Conservation (phyloP, 306 rosid species). For the Begonia masoniana region DNA sequence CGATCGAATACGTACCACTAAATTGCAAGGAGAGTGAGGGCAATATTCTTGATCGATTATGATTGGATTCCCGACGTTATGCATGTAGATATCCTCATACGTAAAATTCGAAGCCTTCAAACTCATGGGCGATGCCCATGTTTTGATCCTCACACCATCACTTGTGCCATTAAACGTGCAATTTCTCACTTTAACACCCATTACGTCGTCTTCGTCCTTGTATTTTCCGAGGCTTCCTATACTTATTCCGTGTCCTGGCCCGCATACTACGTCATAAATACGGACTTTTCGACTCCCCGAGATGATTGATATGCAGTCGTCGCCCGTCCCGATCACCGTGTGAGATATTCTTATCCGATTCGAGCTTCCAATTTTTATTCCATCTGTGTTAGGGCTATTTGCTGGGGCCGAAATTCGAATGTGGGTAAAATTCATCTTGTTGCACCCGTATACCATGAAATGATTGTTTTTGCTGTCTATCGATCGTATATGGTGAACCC, state of each 20-base stretch:
- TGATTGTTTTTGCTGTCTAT: conserved; percentile 37
- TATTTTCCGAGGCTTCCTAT: conserved; percentile 46
- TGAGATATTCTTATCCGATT: conserved; percentile 13
- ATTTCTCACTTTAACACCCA: conserved; percentile 23
- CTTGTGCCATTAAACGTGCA: conserved; percentile 26
- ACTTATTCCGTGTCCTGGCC: conserved; percentile 73
- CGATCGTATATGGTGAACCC: conserved; percentile 30
- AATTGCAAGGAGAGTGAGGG: conserved; percentile 16
- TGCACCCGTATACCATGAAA: conserved; percentile 24
- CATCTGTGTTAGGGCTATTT: conserved; percentile 60
- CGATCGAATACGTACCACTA: conserved; percentile 15
- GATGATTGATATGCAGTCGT: conserved; percentile 46
- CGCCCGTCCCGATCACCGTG: conserved; percentile 28
- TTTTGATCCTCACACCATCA: conserved; percentile 51
- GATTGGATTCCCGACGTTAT: conserved; percentile 29
- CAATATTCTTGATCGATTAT: conserved; percentile 50
- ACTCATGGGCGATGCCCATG: conserved; percentile 32
- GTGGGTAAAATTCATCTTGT: conserved; percentile 20
- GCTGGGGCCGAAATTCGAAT: conserved; percentile 25
- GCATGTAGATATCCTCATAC: conserved; percentile 39
- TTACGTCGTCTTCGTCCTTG: conserved; percentile 20
- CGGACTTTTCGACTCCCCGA: conserved; percentile 20
- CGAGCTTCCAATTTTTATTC: conserved; percentile 42
- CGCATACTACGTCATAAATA: conserved; percentile 26
- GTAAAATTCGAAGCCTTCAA: conserved; percentile 17